Base-by-base conservation (phyloP, 208 protist species). In the Acanthamoeba lenticulata region DNA sequence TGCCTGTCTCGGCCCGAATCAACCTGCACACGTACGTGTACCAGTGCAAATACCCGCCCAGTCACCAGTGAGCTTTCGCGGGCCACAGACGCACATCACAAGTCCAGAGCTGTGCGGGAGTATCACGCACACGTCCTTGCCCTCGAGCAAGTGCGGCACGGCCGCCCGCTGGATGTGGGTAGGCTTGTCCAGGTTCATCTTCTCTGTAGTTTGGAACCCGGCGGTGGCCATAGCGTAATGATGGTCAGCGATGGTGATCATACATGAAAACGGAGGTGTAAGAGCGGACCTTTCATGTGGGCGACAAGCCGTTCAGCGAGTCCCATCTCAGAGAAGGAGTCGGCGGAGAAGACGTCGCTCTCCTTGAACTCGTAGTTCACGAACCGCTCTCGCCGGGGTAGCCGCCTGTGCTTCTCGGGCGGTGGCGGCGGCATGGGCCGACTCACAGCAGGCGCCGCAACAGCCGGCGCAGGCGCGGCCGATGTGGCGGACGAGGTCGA, bases 1-100 rank as follows among this genome's bases (percentile, higher is more conserved):
- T 95, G 83, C 96, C 96, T 42, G 96, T 97, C 49, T 97, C 83
- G 13, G 95, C 95, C 36, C 95, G 94, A 0, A 97, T 69, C 40
- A 97, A 32, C 38, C 91, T 94, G 77, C 19, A 32, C 24, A 62
- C 9, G 40, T 47, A 40, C 38, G 21, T 88, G 27, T 21, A 32
- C 13, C 3, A 7, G 9, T 5, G 38, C 38, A 34, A 7, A 92
- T 2, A n/a, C 81, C 19, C 21, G 24, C 7, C 6, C 29, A 45
- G 5, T 3, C 45, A 81, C 13, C 40, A 83, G 38, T 32, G 24
- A 52, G 7, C 60, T 72, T 24, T n/a, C 34, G 29, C 52, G 49
- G 52, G 40, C 13, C 9, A 62, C 15, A 92, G 34, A 89, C 15
- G 57, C 19, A 92, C 9, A 15, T 21, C 72, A 19, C 32, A 19